Evolutionary conservation across 495 filamentous ascomycete species (phyloP).

Genomic region (Penicillium subrubescens): DNA sequence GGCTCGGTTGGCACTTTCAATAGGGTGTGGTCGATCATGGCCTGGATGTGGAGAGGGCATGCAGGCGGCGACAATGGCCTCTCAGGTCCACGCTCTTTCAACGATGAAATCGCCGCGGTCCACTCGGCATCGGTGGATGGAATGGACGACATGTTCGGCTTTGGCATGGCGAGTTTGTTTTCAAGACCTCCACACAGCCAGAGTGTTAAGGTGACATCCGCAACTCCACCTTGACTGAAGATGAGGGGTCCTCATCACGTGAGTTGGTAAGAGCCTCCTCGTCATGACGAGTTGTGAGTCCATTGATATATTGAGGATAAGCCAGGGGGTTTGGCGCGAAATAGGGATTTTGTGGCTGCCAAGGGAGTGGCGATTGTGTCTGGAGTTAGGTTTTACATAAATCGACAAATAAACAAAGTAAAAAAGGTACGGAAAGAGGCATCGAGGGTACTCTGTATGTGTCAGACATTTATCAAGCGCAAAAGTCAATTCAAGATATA

Average conservation of each 20-base stretch:
- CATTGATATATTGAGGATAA: conserved; percentile 19
- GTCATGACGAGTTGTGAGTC: conserved; percentile 27
- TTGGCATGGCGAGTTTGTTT: background rate
- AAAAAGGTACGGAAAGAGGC: background rate
- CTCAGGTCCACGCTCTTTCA: conserved; percentile 29
- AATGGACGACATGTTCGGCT: conserved; percentile 32
- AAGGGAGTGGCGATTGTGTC: background rate
- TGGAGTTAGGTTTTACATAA: background rate
- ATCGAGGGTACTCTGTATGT: background rate
- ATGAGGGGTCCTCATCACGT: conserved; percentile 33
- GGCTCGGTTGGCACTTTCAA: conserved; percentile 55
- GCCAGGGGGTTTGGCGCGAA: background rate
- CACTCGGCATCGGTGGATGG: conserved; percentile 41
- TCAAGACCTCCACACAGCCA: conserved; percentile 1
- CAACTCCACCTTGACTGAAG: conserved; percentile 8
- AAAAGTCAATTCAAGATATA: too few relatives aligned
- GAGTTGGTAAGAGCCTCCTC: conserved; percentile 17
- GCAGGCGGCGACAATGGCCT: conserved; percentile 27
- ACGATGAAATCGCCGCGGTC: conserved; percentile 32
- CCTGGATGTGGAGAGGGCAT: conserved; percentile 28
- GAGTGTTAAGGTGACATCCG: background rate
- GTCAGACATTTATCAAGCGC: background rate
- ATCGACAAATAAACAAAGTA: background rate
- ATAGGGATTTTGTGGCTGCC: background rate
- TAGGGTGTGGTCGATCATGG: conserved; percentile 69